These are phyloP conservation scores for Yamadazyma paraphyllophila DNA, from an alignment of 805 yeast species.

Conservation along the genomic window DNA sequence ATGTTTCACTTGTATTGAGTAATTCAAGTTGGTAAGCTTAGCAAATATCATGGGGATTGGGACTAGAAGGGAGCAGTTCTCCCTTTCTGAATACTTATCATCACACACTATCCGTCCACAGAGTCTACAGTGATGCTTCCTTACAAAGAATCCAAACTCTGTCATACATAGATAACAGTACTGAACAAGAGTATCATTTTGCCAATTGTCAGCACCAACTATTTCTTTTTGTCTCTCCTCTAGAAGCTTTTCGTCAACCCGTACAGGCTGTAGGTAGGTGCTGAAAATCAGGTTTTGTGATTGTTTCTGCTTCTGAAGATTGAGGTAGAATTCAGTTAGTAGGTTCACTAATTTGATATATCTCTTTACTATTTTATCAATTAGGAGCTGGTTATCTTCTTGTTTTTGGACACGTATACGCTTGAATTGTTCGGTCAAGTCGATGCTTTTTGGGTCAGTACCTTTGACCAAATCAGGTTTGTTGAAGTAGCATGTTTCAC, in stretches of 20 bases:
- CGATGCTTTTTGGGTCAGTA: constrained; percentile 30
- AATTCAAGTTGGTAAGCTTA: constrained; percentile 38
- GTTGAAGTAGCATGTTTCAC: constrained; percentile 55
- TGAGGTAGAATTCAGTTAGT: constrained; percentile 18
- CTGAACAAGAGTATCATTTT: constrained; percentile 35
- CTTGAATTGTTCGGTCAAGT: constrained; percentile 45
- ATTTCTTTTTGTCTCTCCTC: constrained; percentile 12
- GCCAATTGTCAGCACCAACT: constrained; percentile 51
- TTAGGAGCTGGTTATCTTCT: constrained; percentile 51
- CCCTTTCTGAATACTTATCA: constrained; percentile 43
- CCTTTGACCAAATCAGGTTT: constrained; percentile 58
- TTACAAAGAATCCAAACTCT: constrained; percentile 51
- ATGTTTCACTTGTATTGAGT: constrained; percentile 22
- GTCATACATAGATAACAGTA: constrained; percentile 65
- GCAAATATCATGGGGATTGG: constrained; percentile 46
- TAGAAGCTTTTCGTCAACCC: not conserved
- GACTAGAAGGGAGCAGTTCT: constrained; percentile 68
- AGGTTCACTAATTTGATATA: constrained; percentile 45
- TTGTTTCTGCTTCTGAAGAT: constrained; percentile 5
- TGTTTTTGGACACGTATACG: constrained; percentile 38
- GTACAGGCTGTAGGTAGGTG: not conserved
- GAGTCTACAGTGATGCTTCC: constrained; percentile 89
- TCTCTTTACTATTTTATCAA: constrained; percentile 57
- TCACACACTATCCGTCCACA: constrained; percentile 87
- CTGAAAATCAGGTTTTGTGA: not conserved